Evolutionary conservation across 2,329 filamentous ascomycete genomes (phyloP).

Genomic region (Venturia aucupariae): DNA sequence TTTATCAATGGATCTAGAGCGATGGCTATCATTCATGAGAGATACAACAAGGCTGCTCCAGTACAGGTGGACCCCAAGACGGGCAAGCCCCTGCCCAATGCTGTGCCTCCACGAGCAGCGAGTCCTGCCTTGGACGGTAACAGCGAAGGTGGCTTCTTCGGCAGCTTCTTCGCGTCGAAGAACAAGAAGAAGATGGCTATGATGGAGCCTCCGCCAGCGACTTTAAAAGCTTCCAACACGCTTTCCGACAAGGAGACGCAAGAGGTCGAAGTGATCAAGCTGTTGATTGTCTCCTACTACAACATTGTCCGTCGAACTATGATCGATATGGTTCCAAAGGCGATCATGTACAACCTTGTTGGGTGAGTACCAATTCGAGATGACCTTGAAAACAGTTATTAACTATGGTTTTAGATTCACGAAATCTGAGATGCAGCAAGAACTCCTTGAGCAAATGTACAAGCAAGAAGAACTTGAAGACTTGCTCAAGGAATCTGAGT

Average conservation of each 20-base stretch:
- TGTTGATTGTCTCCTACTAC: constrained; percentile 93
- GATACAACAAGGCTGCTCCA: constrained; percentile 66
- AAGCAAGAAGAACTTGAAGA: constrained; percentile 83
- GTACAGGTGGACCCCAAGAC: constrained; percentile 98
- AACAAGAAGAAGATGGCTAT: constrained; percentile 99
- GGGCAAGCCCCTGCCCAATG: constrained; percentile 72
- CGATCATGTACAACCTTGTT: constrained; percentile 95
- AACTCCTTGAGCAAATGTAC: constrained; percentile 97
- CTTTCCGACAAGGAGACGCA: constrained; percentile 89
- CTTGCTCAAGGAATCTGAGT: constrained; percentile 94
- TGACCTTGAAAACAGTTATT: background rate
- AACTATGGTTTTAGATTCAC: constrained; percentile 55
- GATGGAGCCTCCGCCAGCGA: constrained; percentile 91
- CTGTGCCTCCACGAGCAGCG: constrained; percentile 60
- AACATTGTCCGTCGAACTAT: constrained; percentile 97
- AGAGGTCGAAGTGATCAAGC: constrained; percentile 97
- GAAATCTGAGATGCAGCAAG: constrained; percentile 97
- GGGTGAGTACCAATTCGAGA: constrained; percentile 53
- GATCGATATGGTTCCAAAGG: constrained; percentile 99
- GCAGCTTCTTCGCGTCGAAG: constrained; percentile 96
- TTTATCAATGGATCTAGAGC: constrained; percentile 93
- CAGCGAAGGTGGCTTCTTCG: constrained; percentile 77
- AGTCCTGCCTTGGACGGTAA: constrained; percentile 62
- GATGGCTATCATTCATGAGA: constrained; percentile 97
- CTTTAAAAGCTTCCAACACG: constrained; percentile 86